phyloP scores from a whole-genome alignment of 2,329 filamentous ascomycete genomes.

The Pseudogymnoascus sp. region DNA sequence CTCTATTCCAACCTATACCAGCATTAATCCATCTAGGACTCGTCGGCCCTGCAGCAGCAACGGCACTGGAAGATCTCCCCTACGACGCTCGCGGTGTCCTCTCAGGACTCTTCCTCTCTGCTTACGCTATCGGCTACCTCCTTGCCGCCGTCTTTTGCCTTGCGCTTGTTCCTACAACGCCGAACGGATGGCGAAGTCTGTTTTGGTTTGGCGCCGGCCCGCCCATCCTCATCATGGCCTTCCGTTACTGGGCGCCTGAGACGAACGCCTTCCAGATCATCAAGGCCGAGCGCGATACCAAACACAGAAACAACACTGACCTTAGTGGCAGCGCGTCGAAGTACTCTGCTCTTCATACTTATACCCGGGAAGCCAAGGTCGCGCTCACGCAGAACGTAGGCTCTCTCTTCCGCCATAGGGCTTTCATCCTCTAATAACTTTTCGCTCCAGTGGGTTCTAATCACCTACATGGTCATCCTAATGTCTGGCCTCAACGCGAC shows the following conservation, averaged over 20 bases:
- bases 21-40: background rate
- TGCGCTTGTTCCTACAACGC: conserved; percentile 65
- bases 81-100: conserved; percentile 25
- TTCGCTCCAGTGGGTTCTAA: conserved; percentile 61
- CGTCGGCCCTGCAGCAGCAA: conserved; percentile 65
- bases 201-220: conserved; percentile 83
- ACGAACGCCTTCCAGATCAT: conserved; percentile 52
- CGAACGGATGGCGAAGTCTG: conserved; percentile 71
- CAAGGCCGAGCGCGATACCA: background rate
- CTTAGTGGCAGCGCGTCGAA: conserved; percentile 39
- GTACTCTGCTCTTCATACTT: conserved; percentile 55
- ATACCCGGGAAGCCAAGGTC: conserved; percentile 67
- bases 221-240: conserved; percentile 69
- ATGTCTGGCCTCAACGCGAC: conserved; percentile 73
- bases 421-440: background rate
- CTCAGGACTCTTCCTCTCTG: conserved; percentile 26
- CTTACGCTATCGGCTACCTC: conserved; percentile 26
- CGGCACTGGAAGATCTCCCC: conserved; percentile 57
- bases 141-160: conserved; percentile 46
- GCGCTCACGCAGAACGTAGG: conserved; percentile 51
- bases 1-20: background rate
- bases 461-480: conserved; percentile 71
- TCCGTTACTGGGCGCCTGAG: conserved; percentile 71
- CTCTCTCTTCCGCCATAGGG: background rate
- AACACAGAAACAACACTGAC: background rate